Evolutionary conservation across 176 grass and related monocot genomes (phyloP).

Genomic region (Calamus simplicifolius): DNA sequence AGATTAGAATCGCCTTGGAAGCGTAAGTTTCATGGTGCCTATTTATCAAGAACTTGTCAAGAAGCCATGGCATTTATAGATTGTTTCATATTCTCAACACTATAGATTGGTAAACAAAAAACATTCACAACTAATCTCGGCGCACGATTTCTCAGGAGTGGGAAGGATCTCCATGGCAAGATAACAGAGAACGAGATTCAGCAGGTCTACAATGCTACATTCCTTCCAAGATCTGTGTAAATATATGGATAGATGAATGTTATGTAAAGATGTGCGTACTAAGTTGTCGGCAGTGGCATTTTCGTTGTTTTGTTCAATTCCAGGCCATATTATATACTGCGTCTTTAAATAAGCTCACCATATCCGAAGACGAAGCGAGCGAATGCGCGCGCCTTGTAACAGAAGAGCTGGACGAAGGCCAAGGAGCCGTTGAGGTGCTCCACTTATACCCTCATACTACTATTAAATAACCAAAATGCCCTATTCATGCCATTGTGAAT

Average conservation of each 20-base stretch:
- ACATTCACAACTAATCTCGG: too few species aligned
- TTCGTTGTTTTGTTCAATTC: slow-evolving; percentile 10
- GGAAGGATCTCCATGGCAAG: slow-evolving; percentile 9
- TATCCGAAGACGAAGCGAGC: slow-evolving; percentile 28
- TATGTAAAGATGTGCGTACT: not conserved
- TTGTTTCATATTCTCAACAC: not conserved
- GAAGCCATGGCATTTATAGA: not conserved
- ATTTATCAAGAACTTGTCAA: not conserved
- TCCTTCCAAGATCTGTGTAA: too few species aligned
- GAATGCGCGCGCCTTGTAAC: slow-evolving; percentile 27
- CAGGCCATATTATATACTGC: slow-evolving; percentile 36
- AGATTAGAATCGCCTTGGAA: slow-evolving; percentile 25
- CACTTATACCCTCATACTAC: not conserved
- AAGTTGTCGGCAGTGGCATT: not conserved
- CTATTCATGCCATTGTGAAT: not conserved
- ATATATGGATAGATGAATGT: not conserved
- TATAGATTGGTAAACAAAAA: too few species aligned
- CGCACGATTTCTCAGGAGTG: slow-evolving; percentile 8
- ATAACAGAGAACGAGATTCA: slow-evolving; percentile 30
- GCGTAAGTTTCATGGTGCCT: slow-evolving; percentile 15
- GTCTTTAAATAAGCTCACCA: slow-evolving; percentile 25
- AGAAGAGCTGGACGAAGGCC: slow-evolving; percentile 31
- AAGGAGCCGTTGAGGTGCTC: slow-evolving; percentile 26
- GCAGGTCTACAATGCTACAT: slow-evolving; percentile 4
- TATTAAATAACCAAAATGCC: not conserved